Evolutionary conservation across 139 green algal species (phyloP), one percentile per base, ranked within the genome.

Genomic region (Auxenochlorella pyrenoidosa): DNA sequence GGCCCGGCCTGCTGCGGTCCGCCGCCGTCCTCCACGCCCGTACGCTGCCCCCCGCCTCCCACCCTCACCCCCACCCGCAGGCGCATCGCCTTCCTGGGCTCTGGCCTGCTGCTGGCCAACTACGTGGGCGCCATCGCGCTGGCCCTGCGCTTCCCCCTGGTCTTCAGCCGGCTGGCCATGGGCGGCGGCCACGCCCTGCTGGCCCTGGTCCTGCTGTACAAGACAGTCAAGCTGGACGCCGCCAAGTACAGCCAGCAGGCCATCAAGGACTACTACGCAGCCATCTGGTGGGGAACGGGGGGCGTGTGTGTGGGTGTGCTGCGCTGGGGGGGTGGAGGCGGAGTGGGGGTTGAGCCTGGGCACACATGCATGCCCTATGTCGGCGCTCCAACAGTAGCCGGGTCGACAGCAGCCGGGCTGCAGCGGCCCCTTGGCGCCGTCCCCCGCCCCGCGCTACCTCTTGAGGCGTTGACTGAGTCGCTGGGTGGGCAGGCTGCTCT

Each of bases 51-150:
- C 34, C 34, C 16, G 30, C 34, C n/a, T 75, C 8, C 34, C 65
- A 19, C 34, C 32, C 6, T 13, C 80, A 58, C 38, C 60, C 44
- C 8, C 21, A 3, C 72, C 76, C 58, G 36, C 89, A 93, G 91
- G 32, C 81, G 41, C 84, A 90, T 97, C 43, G 59, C 92, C n/a
- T 93, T 90, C 47, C 66, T 95, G 40, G 95, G 92, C 34, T 77
- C 92, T 4, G 94, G 93, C 19, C 86, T 99, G 82, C 93, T 99
- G 68, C 40, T 98, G 68, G 36, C 87, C 58, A 99, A 99, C 91
- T 99, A 99, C 82, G 79, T 94, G 18, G 95, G 88, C 38, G 98
- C 98, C 24, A 89, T 96, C 5, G 90, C 63, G 5, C 77, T 96
- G 40, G 97, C 94, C 2, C 58, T 98, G 34, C 79, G 75, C 26